Evolutionary conservation across 805 yeast genomes (phyloP).

Genomic region (Alloascoidea africana): DNA sequence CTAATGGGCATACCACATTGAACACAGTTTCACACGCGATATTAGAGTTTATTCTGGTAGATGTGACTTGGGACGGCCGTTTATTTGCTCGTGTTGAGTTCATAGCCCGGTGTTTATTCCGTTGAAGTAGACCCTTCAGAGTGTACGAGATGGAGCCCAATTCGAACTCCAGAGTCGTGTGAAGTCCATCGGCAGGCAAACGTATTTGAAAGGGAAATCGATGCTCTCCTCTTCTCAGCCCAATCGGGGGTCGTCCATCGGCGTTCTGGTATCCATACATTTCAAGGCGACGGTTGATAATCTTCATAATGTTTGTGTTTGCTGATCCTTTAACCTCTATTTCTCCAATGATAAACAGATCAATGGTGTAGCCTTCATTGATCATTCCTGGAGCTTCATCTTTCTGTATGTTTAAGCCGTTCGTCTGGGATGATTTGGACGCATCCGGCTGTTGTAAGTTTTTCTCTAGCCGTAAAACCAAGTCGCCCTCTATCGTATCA

Average conservation of each 20-base stretch:
- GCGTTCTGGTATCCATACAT: conserved; percentile 1
- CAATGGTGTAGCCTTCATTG: too few relatives aligned
- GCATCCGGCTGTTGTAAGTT: background rate
- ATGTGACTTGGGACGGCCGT: conserved; percentile 27
- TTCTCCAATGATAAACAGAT: background rate
- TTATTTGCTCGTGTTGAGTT: background rate
- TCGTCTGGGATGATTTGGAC: background rate
- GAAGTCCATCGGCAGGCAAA: conserved; percentile 59
- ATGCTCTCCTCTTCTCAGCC: conserved; percentile 48
- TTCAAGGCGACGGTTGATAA: background rate
- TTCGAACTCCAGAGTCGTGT: conserved; percentile 68
- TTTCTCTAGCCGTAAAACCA: background rate
- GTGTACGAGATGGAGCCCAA: conserved; percentile 64
- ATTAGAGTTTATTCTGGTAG: conserved; percentile 12
- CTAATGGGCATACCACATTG: conserved; percentile 52
- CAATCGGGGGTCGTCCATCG: conserved; percentile 2
- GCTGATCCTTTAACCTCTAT: background rate
- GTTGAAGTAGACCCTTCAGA: background rate
- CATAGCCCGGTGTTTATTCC: background rate
- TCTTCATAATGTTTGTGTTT: background rate
- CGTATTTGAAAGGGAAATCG: conserved; percentile 74
- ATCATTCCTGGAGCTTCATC: background rate
- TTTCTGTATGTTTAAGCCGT: too few relatives aligned
- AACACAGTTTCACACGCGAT: conserved; percentile 5
- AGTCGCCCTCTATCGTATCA: conserved; percentile 44